phyloP scores from a whole-genome alignment of 768 basidiomycete species.

The Suillus ampliporus region DNA sequence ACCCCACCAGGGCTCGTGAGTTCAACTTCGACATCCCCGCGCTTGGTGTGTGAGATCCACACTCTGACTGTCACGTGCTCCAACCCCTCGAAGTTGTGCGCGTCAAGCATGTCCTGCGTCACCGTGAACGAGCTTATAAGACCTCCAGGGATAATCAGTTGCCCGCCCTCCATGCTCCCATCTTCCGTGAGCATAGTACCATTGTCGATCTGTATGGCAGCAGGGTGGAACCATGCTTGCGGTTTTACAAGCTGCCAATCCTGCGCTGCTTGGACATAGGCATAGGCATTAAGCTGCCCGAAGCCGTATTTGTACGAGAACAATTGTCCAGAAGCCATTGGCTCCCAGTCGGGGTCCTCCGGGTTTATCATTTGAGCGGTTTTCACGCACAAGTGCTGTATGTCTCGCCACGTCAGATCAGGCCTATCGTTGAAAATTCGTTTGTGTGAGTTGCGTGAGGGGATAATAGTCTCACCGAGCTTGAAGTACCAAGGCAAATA shows the following conservation, averaged over 20 bases:
- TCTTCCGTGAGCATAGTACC: conserved; percentile 57
- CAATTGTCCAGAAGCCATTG: conserved; percentile 54
- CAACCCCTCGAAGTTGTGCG: conserved; percentile 82
- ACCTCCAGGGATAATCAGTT: conserved; percentile 68
- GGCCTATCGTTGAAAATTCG: conserved; percentile 55
- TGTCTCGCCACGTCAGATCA: conserved; percentile 95
- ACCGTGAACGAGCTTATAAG: conserved; percentile 67
- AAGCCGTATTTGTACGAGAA: conserved; percentile 97
- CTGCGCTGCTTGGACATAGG: conserved; percentile 80
- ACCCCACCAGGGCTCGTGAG: conserved; percentile 85
- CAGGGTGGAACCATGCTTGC: conserved; percentile 86
- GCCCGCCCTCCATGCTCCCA: conserved; percentile 62
- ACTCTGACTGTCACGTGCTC: conserved; percentile 94
- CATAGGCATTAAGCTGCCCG: conserved; percentile 84
- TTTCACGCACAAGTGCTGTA: conserved; percentile 87
- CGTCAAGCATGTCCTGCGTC: conserved; percentile 65
- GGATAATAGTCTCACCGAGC: conserved; percentile 63
- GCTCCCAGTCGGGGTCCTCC: conserved; percentile 94
- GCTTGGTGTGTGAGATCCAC: conserved; percentile 85
- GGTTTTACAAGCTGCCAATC: conserved; percentile 90
- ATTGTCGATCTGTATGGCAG: conserved; percentile 67
- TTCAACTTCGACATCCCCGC: conserved; percentile 95
- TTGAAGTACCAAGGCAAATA: conserved; percentile 89
- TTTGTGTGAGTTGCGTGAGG: conserved; percentile 8
- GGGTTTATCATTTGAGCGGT: conserved; percentile 81